Percentiles rank a stretch among this genome's conserved stretches.
phyloP scores from a whole-genome alignment of 2,329 filamentous ascomycete species.

The Davidsoniella virescens region DNA sequence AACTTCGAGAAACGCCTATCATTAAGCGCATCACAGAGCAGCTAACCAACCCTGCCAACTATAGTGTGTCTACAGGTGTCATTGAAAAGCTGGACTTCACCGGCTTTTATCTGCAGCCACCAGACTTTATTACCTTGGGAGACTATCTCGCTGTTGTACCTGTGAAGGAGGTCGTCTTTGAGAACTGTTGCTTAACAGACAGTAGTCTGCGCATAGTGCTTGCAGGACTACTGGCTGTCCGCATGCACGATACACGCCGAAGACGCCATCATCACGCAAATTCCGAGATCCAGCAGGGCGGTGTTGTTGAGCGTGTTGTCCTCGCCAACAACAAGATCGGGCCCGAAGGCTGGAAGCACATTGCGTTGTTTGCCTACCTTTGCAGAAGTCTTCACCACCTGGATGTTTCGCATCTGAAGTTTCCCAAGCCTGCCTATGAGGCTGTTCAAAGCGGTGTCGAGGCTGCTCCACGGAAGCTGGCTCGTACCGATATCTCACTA shows the following conservation, averaged over 20 bases:
- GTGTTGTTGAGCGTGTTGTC: slow-evolving; percentile 71
- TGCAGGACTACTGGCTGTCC: slow-evolving; percentile 69
- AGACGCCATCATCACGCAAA: slow-evolving; percentile 16
- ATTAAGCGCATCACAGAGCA: slow-evolving; percentile 85
- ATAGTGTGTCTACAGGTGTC: slow-evolving; percentile 50
- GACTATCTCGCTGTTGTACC: slow-evolving; percentile 92
- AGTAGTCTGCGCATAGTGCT: slow-evolving; percentile 77
- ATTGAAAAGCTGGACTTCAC: slow-evolving; percentile 72
- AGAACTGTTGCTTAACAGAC: slow-evolving; percentile 75
- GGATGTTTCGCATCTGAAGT: slow-evolving; percentile 71
- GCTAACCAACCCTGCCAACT: slow-evolving; percentile 54
- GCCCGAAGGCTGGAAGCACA: slow-evolving; percentile 76
- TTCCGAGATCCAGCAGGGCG: slow-evolving; percentile 35
- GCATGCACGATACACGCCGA: slow-evolving; percentile 41
- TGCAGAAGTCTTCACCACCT: slow-evolving; percentile 73
- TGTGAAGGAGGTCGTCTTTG: slow-evolving; percentile 68
- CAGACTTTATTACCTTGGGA: slow-evolving; percentile 72
- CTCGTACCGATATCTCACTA: slow-evolving; percentile 36
- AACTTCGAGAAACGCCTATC: slow-evolving; percentile 81
- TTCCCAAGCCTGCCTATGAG: slow-evolving; percentile 32
- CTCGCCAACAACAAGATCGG: slow-evolving; percentile 88
- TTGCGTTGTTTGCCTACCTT: slow-evolving; percentile 79
- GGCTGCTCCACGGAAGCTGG: slow-evolving; percentile 17
- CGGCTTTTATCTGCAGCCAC: slow-evolving; percentile 65
- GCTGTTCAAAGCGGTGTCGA: slow-evolving; percentile 15